Base-by-base conservation (phyloP, 164 flowering plant genomes). In the Nymphaea colorata region DNA sequence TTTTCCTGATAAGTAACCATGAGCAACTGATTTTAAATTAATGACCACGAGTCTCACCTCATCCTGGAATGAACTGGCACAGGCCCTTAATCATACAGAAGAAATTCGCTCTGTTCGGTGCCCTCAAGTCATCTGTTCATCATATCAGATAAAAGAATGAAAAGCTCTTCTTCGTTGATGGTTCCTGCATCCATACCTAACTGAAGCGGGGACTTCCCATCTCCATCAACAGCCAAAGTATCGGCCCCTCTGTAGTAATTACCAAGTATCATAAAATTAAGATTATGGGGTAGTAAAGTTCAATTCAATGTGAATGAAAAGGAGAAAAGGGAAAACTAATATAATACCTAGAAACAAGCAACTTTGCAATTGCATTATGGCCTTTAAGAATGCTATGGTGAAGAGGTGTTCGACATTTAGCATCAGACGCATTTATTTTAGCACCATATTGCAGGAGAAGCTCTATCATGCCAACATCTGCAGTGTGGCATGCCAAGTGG, bases 381-480 rank as follows among this genome's bases (percentile, higher is more conserved):
- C 87, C 81, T 72, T 77, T 76, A 42, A 82, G 67, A 62, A 90
- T 75, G 66, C 87, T 78, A 67, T 83, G 82, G 77, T 93, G 96
- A 69, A 93, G 85, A 60, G 98, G 90, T 4, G 93, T 86, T 64
- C 72, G 88, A n/a, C 91, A 89, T 72, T 71, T 79, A n/a, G 82
- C 77, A 81, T 93, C 96, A 69, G 76, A 62, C 67, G 83, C 84
- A 79, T 84, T 79, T 68, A 85, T 73, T 62, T 86, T 80, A 57
- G 92, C 98, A 63, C 98, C 93, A 75, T 90, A 85, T 76, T 90
- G 98, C 72, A 93, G 76, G 10, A 93, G 91, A 55, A 93, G 84
- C 81, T 90, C 96, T 15, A 93, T 81, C 98, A 93, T 93, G 77
- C 90, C 89, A 57, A 87, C 65, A 61, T 90, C 98, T 41, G 88